phyloP scores from a whole-genome alignment of 768 basidiomycete genomes.

The Boletus vermiculosoides region DNA sequence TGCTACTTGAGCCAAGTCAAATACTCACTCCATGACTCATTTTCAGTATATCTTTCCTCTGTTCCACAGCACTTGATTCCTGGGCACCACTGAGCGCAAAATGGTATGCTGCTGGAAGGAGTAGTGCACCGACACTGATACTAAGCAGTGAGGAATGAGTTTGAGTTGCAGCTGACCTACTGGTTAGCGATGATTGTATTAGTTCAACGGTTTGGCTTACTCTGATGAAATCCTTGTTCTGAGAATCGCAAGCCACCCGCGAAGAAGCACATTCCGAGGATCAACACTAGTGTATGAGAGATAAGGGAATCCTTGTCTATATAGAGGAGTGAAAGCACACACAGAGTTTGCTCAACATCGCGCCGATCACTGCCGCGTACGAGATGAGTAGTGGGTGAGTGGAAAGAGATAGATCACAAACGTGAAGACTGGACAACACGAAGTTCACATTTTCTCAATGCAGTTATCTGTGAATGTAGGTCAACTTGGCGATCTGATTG shows the following conservation, averaged over 20 bases:
- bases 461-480: conserved; percentile 51
- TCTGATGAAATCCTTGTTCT: conserved; percentile 74
- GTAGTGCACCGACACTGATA: conserved; percentile 75
- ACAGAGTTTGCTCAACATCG: conserved; percentile 78
- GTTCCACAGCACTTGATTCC: conserved; percentile 26
- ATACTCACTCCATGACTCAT: conserved; percentile 52
- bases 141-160: conserved; percentile 74
- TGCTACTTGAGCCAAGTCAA: background rate
- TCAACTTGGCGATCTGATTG: background rate
- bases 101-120: conserved; percentile 81
- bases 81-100: conserved; percentile 40
- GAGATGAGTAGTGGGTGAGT: conserved; percentile 7
- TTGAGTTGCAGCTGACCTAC: conserved; percentile 52
- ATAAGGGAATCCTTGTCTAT: conserved; percentile 5
- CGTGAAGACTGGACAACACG: conserved; percentile 78
- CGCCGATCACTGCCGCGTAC: conserved; percentile 62
- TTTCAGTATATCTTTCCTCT: conserved; percentile 42
- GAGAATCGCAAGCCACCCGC: conserved; percentile 76
- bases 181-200: conserved; percentile 2
- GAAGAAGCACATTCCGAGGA: conserved; percentile 90
- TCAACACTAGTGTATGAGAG: conserved; percentile 50
- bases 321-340: conserved; percentile 21
- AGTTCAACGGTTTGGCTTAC: conserved; percentile 40
- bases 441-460: conserved; percentile 78
- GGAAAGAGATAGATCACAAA: conserved; percentile 34